A percentile compares a stretch with the other conserved stretches of the same genome.
Evolutionary conservation across 306 rosid genomes (phyloP).

Genomic region (Sphenostylis stenocarpa): DNA sequence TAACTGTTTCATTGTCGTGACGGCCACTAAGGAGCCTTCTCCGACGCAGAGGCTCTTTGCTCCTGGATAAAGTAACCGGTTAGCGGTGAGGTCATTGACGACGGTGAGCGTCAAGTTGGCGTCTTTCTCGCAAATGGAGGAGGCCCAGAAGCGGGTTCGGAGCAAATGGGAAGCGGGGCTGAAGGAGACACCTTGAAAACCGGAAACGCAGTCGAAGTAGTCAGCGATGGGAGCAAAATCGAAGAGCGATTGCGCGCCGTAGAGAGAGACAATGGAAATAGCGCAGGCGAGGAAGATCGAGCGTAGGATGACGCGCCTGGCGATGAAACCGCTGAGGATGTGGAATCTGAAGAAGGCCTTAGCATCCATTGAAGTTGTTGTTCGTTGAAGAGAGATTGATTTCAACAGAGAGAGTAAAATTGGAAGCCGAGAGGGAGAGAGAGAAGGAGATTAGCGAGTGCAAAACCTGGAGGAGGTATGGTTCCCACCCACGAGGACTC

Average conservation of each 20-base stretch:
- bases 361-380: constrained; percentile 44
- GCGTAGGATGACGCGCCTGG: constrained; percentile 63
- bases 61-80: constrained; percentile 43
- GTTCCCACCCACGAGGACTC: constrained; percentile 95
- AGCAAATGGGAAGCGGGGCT: constrained; percentile 44
- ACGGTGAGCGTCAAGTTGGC: constrained; percentile 60
- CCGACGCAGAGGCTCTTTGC: constrained; percentile 80
- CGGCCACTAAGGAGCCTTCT: constrained; percentile 60
- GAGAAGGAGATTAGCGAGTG: constrained; percentile 56
- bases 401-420: background rate
- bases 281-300: constrained; percentile 54
- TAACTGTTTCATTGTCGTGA: constrained; percentile 58
- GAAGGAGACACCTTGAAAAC: constrained; percentile 10
- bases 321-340: constrained; percentile 56
- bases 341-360: constrained; percentile 42
- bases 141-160: constrained; percentile 54
- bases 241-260: constrained; percentile 45
- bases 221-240: constrained; percentile 36
- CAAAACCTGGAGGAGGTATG: constrained; percentile 97
- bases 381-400: background rate
- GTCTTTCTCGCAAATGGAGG: constrained; percentile 42
- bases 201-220: constrained; percentile 43
- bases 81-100: constrained; percentile 58
- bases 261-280: constrained; percentile 53
- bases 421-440: constrained; percentile 29